A percentile compares a stretch with the other conserved stretches of the same genome.
phyloP scores from a whole-genome alignment of 331 rosid species.

The Stylosanthes scabra region DNA sequence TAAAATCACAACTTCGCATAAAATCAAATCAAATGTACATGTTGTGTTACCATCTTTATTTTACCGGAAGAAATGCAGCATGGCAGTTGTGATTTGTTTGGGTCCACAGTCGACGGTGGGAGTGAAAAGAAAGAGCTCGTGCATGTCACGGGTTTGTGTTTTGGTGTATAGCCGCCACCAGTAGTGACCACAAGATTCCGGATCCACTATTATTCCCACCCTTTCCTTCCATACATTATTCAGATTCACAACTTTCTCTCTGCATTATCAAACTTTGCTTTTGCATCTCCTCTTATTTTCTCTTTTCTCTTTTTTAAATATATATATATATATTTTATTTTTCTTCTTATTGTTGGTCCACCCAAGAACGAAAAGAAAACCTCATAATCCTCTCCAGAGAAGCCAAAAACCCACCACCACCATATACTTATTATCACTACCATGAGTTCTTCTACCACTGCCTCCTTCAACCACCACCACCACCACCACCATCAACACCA shows the following conservation, averaged over 20 bases:
- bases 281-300: background rate
- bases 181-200: slow-evolving; percentile 17
- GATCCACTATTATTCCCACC: too few species aligned
- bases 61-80: background rate
- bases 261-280: background rate
- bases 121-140: background rate
- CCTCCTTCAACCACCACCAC: slow-evolving; percentile 17
- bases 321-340: background rate
- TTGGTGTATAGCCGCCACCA: slow-evolving; percentile 21
- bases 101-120: background rate
- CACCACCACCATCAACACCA: background rate
- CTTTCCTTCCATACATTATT: too few species aligned
- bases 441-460: slow-evolving; percentile 32
- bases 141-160: slow-evolving; percentile 21
- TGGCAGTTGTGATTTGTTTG: background rate
- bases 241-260: background rate
- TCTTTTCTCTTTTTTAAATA: too few species aligned
- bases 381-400: background rate
- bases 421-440: background rate
- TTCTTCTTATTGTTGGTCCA: background rate
- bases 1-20: too few species aligned
- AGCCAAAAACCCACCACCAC: slow-evolving; percentile 5
- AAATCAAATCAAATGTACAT: too few species aligned
- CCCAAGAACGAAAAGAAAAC: background rate
- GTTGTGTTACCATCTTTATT: too few species aligned